A percentile compares a stretch with the other conserved stretches of the same genome.
Conservation (phyloP, 306 rosid genomes). For the Begonia masoniana region DNA sequence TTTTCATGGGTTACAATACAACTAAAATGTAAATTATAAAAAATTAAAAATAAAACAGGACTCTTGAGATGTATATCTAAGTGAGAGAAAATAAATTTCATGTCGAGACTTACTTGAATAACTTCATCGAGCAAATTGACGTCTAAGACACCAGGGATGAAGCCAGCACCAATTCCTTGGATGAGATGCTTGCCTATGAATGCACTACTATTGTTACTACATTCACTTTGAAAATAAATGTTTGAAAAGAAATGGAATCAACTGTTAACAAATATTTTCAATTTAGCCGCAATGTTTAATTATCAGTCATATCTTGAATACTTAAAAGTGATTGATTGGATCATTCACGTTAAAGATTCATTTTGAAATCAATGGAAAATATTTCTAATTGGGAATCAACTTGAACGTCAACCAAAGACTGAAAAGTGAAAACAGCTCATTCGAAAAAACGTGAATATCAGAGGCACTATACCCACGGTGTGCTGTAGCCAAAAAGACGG, state of each 20-base stretch:
- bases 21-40: no score
- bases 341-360: not conserved
- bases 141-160: slow-evolving; percentile 41
- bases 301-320: not conserved
- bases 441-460: no score
- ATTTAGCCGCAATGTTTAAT: not conserved
- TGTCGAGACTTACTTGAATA: slow-evolving; percentile 31
- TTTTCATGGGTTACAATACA: no score
- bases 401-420: no score
- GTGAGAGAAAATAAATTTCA: not conserved
- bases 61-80: not conserved
- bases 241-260: no score
- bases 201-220: not conserved
- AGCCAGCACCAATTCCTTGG: slow-evolving; percentile 67
- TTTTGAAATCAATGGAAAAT: no score
- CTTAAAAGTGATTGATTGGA: not conserved
- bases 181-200: slow-evolving; percentile 59
- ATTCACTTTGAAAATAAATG: no score
- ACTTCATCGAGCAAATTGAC: slow-evolving; percentile 50
- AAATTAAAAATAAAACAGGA: not conserved
- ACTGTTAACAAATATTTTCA: not conserved
- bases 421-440: no score
- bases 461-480: no score
- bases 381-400: no score
- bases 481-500: no score